Evolutionary conservation across 352 stramenopile genomes (phyloP).

Genomic region (Pythium sukuiense): DNA sequence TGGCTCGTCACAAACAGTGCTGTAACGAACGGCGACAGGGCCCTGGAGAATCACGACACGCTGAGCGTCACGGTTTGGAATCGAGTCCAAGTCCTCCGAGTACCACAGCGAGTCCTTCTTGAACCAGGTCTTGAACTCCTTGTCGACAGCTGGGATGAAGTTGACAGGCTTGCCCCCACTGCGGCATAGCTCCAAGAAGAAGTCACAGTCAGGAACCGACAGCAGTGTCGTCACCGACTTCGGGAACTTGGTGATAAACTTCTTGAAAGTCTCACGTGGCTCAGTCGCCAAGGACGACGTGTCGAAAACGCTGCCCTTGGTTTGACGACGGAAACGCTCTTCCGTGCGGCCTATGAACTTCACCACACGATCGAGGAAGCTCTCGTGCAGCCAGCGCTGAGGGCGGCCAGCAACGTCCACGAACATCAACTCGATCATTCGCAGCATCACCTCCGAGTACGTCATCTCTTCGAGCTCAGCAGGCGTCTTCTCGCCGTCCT

Average conservation of each 20-base stretch:
- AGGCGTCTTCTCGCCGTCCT: constrained; percentile 34
- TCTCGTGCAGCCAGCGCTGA: constrained; percentile 76
- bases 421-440: constrained; percentile 81
- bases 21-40: constrained; percentile 80
- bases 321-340: constrained; percentile 59
- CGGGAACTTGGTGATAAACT: constrained; percentile 62
- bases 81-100: constrained; percentile 84
- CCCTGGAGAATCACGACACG: constrained; percentile 86
- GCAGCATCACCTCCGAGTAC: constrained; percentile 73
- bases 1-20: constrained; percentile 69
- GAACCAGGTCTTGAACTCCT: constrained; percentile 84
- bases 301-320: constrained; percentile 38
- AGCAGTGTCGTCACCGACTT: constrained; percentile 52
- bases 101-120: constrained; percentile 92
- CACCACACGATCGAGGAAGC: constrained; percentile 63
- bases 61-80: constrained; percentile 73
- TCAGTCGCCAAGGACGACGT: constrained; percentile 41
- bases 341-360: constrained; percentile 73
- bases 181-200: constrained; percentile 81
- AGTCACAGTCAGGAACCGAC: constrained; percentile 75
- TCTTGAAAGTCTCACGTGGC: constrained; percentile 39
- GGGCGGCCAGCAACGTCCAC: constrained; percentile 52
- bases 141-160: constrained; percentile 84
- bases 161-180: constrained; percentile 85
- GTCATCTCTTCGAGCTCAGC: constrained; percentile 86